Percentiles rank a stretch among this genome's conserved stretches.
phyloP scores from a whole-genome alignment of 805 yeast species.

The Pichia nanzhaoensis region DNA sequence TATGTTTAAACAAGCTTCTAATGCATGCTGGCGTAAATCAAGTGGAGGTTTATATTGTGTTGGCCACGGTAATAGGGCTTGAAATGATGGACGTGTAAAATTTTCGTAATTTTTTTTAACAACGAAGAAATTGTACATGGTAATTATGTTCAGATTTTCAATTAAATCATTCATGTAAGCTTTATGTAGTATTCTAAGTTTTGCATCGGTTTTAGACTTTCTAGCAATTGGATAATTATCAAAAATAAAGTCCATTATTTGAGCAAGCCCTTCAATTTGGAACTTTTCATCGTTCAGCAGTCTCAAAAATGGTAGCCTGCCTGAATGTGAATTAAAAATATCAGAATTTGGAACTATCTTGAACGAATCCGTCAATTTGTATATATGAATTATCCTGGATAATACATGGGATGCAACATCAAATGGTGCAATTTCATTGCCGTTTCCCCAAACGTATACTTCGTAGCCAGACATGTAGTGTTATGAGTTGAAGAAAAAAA shows the following conservation, averaged over 20 bases:
- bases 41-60: constrained; percentile 67
- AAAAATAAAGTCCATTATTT: constrained; percentile 5
- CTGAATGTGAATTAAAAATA: constrained; percentile 44
- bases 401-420: constrained; percentile 48
- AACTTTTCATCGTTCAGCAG: constrained; percentile 22
- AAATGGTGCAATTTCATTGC: constrained; percentile 34
- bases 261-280: constrained; percentile 6
- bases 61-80: constrained; percentile 56
- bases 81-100: constrained; percentile 50
- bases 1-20: constrained; percentile 24
- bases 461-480: background rate
- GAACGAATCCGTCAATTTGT: constrained; percentile 9
- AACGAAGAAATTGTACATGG: constrained; percentile 48
- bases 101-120: constrained; percentile 53
- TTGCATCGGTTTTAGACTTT: background rate
- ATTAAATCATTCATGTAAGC: constrained; percentile 2
- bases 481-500: background rate
- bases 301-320: constrained; percentile 38
- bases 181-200: background rate
- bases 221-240: background rate
- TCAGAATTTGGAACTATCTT: constrained; percentile 51
- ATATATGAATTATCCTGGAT: constrained; percentile 33
- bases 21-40: constrained; percentile 32
- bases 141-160: constrained; percentile 2
- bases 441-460: constrained; percentile 42